A percentile compares a stretch with the other conserved stretches of the same genome.
Evolutionary conservation across 306 rosid genomes (phyloP).

Genomic region (Boehmeria nivea): DNA sequence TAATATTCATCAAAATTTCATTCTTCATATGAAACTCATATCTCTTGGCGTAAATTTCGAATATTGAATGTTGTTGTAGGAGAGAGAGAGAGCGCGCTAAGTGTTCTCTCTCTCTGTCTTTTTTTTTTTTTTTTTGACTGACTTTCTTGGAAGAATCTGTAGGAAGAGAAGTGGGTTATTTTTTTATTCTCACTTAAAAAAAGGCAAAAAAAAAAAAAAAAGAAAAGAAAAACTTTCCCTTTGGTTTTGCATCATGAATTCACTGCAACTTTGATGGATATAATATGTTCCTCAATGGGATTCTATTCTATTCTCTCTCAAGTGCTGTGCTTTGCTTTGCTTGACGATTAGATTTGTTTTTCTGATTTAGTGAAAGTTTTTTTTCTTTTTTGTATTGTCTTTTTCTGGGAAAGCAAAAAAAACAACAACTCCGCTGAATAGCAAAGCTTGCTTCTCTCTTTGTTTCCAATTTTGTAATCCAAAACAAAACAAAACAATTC

Average conservation of each 20-base stretch:
- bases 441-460: not conserved
- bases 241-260: slow-evolving; percentile 15
- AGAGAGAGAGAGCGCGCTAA: slow-evolving; percentile 5
- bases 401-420: too few species aligned
- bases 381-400: not conserved
- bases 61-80: not conserved
- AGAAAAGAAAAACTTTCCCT: not conserved
- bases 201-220: not conserved
- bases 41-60: not conserved
- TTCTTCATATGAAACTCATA: slow-evolving; percentile 5
- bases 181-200: not conserved
- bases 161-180: slow-evolving; percentile 13
- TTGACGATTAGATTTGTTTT: not conserved
- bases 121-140: slow-evolving; percentile 14
- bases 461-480: not conserved
- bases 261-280: slow-evolving; percentile 18
- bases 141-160: slow-evolving; percentile 19
- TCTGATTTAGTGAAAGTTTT: not conserved
- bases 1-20: too few species aligned
- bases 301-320: slow-evolving; percentile 13
- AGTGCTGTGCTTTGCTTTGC: not conserved
- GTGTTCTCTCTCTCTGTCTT: too few species aligned
- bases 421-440: too few species aligned
- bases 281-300: slow-evolving; percentile 7
- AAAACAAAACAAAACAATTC: not conserved